Percentiles rank a stretch among this genome's conserved stretches.
phyloP scores from a whole-genome alignment of 495 filamentous ascomycete species.

The Darksidea phi region DNA sequence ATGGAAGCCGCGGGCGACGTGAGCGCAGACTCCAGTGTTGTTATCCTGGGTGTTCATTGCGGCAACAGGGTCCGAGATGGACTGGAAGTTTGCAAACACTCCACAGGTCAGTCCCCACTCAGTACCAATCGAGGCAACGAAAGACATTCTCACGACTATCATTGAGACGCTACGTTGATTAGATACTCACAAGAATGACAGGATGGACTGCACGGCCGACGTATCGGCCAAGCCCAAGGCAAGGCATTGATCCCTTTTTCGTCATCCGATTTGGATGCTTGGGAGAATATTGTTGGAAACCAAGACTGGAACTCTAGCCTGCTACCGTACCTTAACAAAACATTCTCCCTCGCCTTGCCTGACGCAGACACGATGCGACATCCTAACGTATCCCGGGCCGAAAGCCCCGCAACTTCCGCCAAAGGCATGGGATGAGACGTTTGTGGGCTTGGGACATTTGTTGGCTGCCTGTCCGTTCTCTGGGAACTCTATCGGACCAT shows the following conservation, averaged over 20 bases:
- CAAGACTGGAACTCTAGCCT: conserved; percentile 30
- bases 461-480: conserved; percentile 14
- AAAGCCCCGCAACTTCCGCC: neutral
- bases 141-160: too few relatives aligned
- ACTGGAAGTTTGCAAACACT: neutral
- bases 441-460: conserved; percentile 13
- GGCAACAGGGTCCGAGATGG: neutral
- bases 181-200: neutral
- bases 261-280: conserved; percentile 19
- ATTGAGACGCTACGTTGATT: too few relatives aligned
- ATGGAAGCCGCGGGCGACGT: neutral
- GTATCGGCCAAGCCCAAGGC: conserved; percentile 8
- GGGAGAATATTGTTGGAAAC: conserved; percentile 33
- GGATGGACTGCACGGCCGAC: conserved; percentile 16
- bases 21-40: neutral
- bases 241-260: conserved; percentile 2
- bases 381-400: neutral
- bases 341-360: neutral
- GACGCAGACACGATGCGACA: conserved; percentile 10
- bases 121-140: too few relatives aligned
- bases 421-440: conserved; percentile 23
- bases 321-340: conserved; percentile 32
- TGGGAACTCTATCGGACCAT: conserved; percentile 14
- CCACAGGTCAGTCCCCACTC: too few relatives aligned
- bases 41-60: neutral